phyloP scores from a whole-genome alignment of 1,139 yeast genomes.

The Protomyces pachydermus region DNA sequence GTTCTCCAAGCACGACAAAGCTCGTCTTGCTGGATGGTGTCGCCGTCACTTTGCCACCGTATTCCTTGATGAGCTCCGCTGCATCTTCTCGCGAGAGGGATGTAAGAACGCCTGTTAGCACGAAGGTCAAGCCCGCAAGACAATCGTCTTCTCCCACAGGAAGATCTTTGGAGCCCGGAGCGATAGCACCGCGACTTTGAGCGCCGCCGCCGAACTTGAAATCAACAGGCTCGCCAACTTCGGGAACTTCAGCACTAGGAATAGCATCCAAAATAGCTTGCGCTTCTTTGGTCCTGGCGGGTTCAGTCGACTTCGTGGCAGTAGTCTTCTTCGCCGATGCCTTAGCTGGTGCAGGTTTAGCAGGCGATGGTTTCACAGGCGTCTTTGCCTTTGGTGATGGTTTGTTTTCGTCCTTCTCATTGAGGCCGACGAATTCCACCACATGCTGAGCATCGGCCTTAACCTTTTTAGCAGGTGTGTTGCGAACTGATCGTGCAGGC shows the following conservation, averaged over 20 bases:
- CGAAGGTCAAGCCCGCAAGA: slow-evolving; percentile 68
- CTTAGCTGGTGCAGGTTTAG: not conserved
- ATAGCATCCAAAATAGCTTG: slow-evolving; percentile 49
- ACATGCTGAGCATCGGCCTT: not conserved
- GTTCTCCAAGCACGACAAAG: slow-evolving; percentile 85
- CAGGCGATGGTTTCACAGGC: not conserved
- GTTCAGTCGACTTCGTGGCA: not conserved
- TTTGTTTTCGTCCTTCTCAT: slow-evolving; percentile 36
- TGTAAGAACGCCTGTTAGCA: slow-evolving; percentile 87
- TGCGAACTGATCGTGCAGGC: not conserved
- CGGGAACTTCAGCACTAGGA: slow-evolving; percentile 61
- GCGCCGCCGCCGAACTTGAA: slow-evolving; percentile 53
- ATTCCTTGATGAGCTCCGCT: slow-evolving; percentile 68
- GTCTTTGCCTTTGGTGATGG: slow-evolving; percentile 28
- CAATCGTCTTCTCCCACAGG: slow-evolving; percentile 35
- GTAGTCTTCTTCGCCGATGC: not conserved
- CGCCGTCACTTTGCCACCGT: slow-evolving; percentile 92
- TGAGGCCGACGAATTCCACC: not conserved
- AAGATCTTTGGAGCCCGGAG: slow-evolving; percentile 32
- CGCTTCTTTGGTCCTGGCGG: slow-evolving; percentile 46
- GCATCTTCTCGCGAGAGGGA: slow-evolving; percentile 70
- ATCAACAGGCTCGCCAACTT: slow-evolving; percentile 51
- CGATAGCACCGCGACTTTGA: slow-evolving; percentile 40
- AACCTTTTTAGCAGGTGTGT: not conserved
- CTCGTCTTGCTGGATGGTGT: slow-evolving; percentile 82